Percentiles rank a stretch among this genome's conserved stretches.
These are phyloP conservation scores for Avena eriantha DNA, from an alignment of 176 grass and related monocot genomes.

Conservation along the genomic window DNA sequence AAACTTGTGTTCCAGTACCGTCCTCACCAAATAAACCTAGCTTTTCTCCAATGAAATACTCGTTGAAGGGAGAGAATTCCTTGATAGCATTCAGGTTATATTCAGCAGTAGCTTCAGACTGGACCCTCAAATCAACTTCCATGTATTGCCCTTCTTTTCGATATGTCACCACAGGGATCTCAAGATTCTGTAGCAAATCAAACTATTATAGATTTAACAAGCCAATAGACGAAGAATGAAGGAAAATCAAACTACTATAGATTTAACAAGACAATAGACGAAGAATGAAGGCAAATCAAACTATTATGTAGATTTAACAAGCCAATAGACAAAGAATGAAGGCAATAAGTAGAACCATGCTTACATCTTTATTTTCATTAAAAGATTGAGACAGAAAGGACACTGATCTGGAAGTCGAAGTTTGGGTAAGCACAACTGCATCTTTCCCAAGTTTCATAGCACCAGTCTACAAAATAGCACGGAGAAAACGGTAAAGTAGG, in stretches of 20 bases:
- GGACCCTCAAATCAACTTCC: constrained; percentile 81
- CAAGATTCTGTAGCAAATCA: constrained; percentile 69
- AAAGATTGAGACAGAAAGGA: constrained; percentile 87
- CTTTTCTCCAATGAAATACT: constrained; percentile 90
- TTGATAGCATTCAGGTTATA: constrained; percentile 77
- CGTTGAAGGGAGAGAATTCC: constrained; percentile 85
- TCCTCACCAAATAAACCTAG: constrained; percentile 71
- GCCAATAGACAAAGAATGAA: background rate
- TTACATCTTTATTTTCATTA: constrained; percentile 79
- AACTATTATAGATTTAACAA: constrained; percentile 26
- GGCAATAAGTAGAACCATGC: constrained; percentile 22
- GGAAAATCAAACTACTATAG: constrained; percentile 17
- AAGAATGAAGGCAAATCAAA: constrained; percentile 8
- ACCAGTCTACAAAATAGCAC: constrained; percentile 68
- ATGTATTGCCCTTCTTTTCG: constrained; percentile 74
- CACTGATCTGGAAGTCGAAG: constrained; percentile 70
- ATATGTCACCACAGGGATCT: constrained; percentile 86
- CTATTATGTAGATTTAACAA: constrained; percentile 26
- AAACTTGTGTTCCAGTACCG: constrained; percentile 79
- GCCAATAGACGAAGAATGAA: background rate
- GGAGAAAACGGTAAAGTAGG: constrained; percentile 6
- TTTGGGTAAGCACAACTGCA: constrained; percentile 89
- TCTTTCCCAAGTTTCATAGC: constrained; percentile 96
- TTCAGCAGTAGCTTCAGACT: constrained; percentile 67
- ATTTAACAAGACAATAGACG: constrained; percentile 6